Base-by-base conservation (phyloP, 768 basidiomycete genomes). In the Amanita thiersii region DNA sequence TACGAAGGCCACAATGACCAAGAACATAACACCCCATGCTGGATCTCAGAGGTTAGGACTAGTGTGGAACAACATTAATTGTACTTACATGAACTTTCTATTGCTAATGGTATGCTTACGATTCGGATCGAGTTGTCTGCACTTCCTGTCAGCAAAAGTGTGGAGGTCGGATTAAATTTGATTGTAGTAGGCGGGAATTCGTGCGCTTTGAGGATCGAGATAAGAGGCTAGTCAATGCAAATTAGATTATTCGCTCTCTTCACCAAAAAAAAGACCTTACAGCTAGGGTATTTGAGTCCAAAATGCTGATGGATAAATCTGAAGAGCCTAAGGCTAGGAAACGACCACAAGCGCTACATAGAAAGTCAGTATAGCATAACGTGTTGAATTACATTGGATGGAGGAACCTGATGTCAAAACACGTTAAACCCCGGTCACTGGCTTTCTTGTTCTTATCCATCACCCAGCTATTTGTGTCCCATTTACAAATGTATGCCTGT, bases 111-210 rank as follows among this genome's bases (percentile, higher is more conserved):
- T 3, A 92, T 75, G n/a, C 66, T 69, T 21, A 90, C 72, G 26
- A 88, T 64, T n/a, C 90, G 74, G 14, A 97, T 65, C 2, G 84
- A 78, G 57, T 87, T 91, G 62, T 98, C 94, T 5, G 88, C 86
- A 51, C 91, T 91, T 12, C 86, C 93, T 4, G 89, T 89, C 14
- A 93, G 75, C 3, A 99, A 70, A 9, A 93, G 50, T n/a, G 70
- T 77, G 9, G 83, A 80, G 4, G 78, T 69, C 1, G 91, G 83
- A 56, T 85, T 94, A 70, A 99, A 99, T 45, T 75, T 76, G 42
- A 99, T 62, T 3, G 86, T 79, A 1, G 96, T 98, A 4, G 88
- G 78, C 3, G 96, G 87, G 59, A 98, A 91, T 46, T 93, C 91
- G 59, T 98, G 94, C 0, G 96, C 87, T 60, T 87, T 88, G 44